These are phyloP conservation scores for Acanthochlamys bracteata DNA, from an alignment of 106 monocot genomes.

Conservation along the genomic window DNA sequence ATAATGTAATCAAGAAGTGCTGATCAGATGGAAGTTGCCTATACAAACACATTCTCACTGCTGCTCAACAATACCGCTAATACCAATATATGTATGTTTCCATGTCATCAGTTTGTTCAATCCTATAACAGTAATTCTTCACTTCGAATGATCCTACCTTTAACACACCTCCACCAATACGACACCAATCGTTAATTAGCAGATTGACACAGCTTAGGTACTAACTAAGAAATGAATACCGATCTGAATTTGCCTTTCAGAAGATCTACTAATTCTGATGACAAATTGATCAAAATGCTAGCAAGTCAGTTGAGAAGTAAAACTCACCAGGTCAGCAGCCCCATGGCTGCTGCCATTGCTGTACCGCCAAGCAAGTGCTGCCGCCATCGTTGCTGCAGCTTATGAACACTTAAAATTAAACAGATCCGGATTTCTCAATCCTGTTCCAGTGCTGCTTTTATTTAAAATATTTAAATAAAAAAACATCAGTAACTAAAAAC, in stretches of 20 bases:
- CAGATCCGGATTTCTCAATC: neutral
- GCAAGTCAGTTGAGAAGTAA: neutral
- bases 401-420: neutral
- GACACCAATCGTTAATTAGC: neutral
- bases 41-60: too few relatives aligned
- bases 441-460: neutral
- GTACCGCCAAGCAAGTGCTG: slow-evolving; percentile 66
- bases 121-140: too few relatives aligned
- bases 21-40: too few relatives aligned
- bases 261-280: neutral
- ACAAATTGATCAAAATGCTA: neutral
- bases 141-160: neutral
- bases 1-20: too few relatives aligned
- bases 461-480: neutral
- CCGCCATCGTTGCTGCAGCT: slow-evolving; percentile 53
- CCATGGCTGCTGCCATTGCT: slow-evolving; percentile 44
- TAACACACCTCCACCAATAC: neutral
- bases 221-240: neutral
- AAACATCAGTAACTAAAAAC: neutral
- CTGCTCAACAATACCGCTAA: too few relatives aligned
- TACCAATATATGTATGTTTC: too few relatives aligned
- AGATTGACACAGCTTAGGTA: neutral
- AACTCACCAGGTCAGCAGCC: slow-evolving; percentile 54
- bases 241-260: neutral
- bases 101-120: too few relatives aligned